Evolutionary conservation across 108 stramenopile species (phyloP).

Genomic region (Pseudonitzschia pungens): DNA sequence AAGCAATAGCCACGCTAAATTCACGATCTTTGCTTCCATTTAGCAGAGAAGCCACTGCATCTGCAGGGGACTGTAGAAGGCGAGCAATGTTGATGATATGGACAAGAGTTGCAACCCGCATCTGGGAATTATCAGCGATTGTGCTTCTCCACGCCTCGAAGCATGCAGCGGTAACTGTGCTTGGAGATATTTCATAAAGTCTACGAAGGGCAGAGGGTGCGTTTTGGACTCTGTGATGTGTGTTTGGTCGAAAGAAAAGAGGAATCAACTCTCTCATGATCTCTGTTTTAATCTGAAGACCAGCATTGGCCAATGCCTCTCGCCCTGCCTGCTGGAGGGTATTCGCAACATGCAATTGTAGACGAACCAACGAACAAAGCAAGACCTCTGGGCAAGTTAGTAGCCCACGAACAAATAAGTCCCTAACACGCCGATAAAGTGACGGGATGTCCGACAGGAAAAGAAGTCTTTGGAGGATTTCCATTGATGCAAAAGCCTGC

Average conservation of each 20-base stretch:
- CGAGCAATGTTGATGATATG: constrained; percentile 82
- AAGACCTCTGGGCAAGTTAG: constrained; percentile 76
- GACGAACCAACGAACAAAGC: constrained; percentile 71
- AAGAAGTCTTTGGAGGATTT: constrained; percentile 70
- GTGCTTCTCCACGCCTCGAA: constrained; percentile 89
- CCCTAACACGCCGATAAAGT: constrained; percentile 68
- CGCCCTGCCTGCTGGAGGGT: constrained; percentile 34
- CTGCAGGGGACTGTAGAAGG: constrained; percentile 67
- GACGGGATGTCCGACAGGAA: constrained; percentile 75
- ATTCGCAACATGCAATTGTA: constrained; percentile 47
- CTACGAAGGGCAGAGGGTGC: constrained; percentile 77
- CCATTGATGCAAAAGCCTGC: constrained; percentile 70
- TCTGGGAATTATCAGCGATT: constrained; percentile 46
- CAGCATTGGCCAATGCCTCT: constrained; percentile 56
- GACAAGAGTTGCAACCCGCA: constrained; percentile 64
- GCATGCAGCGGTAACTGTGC: constrained; percentile 82
- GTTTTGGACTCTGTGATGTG: constrained; percentile 68
- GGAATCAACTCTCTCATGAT: constrained; percentile 91
- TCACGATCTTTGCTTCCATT: constrained; percentile 82
- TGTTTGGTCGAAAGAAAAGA: constrained; percentile 86
- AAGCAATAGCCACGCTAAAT: constrained; percentile 78
- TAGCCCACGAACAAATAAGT: constrained; percentile 73
- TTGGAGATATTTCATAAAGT: constrained; percentile 84
- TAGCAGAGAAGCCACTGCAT: constrained; percentile 60
- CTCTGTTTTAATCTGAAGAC: constrained; percentile 83